Base-by-base conservation (phyloP, 371 early-diverging fungal species). In the Lichtheimia ornata region DNA sequence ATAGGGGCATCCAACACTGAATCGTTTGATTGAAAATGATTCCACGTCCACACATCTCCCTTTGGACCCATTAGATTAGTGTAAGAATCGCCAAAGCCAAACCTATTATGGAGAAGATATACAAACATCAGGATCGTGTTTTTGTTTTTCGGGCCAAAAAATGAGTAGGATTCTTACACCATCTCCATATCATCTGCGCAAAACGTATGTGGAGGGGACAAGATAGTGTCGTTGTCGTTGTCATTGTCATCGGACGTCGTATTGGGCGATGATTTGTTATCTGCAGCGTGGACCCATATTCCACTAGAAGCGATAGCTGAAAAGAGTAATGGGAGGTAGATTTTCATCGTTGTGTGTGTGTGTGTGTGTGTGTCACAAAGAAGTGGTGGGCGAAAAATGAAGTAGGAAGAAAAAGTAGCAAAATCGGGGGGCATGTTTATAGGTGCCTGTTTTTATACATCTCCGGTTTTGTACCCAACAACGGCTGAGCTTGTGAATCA, bases 41-140 rank as follows among this genome's bases (percentile, higher is more conserved):
- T 51, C 63, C 63, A 63, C 15, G 63, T 63, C 45, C 51, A 56
- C 13, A 56, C 57, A 6, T 56, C 56, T n/a, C 63, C 63, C 24
- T 56, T 50, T 42, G 53, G 28, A n/a, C 63, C 63, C 27, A 63
- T 50, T 12, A 63, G 18, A 18, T 56, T 56, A 5, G 63, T 63
- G 35, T 51, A 63, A 4, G 63, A 63, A 44, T 63, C 63, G 17
- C 57, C 63, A 50, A 57, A 63, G 13, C 57, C 56, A 44, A 63
- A 63, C 5, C 63, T 63, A 43, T 28, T 25, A 30, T 47, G 28
- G 13, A 28, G 25, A 4, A 50, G 15, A 25, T 4, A 30, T 1
- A 50, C 25, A 47, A 20, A 14, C 0, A 27, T 56, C 17, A 49
- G 52, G n/a, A 15, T 4, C 42, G 2, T 2, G 17, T 5, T 20